Percentiles rank a stretch among this genome's conserved stretches.
Evolutionary conservation across 345 rosid species (phyloP).

Genomic region (Bruguiera gymnorhiza): DNA sequence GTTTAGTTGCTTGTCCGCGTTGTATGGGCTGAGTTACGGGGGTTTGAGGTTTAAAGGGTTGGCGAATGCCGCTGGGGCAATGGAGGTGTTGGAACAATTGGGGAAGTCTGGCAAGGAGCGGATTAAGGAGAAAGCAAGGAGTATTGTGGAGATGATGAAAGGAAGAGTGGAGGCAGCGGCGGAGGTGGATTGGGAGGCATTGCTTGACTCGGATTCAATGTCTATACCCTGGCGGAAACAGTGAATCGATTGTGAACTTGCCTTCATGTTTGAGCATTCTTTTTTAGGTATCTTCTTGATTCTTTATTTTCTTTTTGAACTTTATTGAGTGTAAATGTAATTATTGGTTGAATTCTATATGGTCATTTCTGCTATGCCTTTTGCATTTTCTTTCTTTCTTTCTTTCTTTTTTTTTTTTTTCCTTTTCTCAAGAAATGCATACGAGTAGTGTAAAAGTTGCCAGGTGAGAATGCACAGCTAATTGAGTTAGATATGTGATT

Average conservation of each 20-base stretch:
- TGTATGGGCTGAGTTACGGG: slow-evolving; percentile 54
- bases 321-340: neutral
- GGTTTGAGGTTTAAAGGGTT: slow-evolving; percentile 69
- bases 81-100: slow-evolving; percentile 50
- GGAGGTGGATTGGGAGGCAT: slow-evolving; percentile 69
- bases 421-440: neutral
- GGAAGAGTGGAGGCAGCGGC: slow-evolving; percentile 30
- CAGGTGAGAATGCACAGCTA: too few species aligned
- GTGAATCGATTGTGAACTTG: slow-evolving; percentile 35
- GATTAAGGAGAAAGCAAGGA: slow-evolving; percentile 44
- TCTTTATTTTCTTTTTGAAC: neutral
- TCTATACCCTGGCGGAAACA: slow-evolving; percentile 21
- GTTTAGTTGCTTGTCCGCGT: slow-evolving; percentile 58
- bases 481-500: too few species aligned
- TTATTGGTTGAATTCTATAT: neutral
- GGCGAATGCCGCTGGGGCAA: slow-evolving; percentile 61
- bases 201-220: slow-evolving; percentile 50
- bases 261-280: slow-evolving; percentile 39
- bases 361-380: neutral
- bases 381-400: neutral
- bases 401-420: neutral
- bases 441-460: neutral
- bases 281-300: neutral
- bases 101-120: slow-evolving; percentile 47
- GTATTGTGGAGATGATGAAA: slow-evolving; percentile 50